phyloP scores from a whole-genome alignment of 495 filamentous ascomycete species.

The Chaetomidium leptoderma region DNA sequence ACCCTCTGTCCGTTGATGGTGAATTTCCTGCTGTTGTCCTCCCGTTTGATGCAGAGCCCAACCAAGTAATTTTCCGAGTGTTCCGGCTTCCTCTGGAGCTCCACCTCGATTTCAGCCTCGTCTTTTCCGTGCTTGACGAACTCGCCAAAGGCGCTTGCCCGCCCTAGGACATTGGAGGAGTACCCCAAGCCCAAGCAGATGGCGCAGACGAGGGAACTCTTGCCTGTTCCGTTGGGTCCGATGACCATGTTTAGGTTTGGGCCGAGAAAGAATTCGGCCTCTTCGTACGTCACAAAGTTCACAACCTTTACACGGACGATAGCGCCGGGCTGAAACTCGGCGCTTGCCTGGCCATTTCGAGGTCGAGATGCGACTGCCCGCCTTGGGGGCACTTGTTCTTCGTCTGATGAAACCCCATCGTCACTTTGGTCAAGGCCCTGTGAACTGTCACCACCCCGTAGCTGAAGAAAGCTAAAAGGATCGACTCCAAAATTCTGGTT shows the following conservation, averaged over 20 bases:
- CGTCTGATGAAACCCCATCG: neutral
- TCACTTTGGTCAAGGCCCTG: conserved; percentile 3
- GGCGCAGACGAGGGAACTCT: conserved; percentile 95
- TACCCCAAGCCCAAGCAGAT: conserved; percentile 92
- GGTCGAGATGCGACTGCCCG: conserved; percentile 11
- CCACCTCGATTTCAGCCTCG: conserved; percentile 82
- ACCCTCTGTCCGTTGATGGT: conserved; percentile 60
- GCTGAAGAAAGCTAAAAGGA: conserved; percentile 9
- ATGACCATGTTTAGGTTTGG: conserved; percentile 98
- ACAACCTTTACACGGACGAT: conserved; percentile 81
- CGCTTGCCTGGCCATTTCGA: conserved; percentile 8
- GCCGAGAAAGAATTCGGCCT: conserved; percentile 82
- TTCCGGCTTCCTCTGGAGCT: conserved; percentile 59
- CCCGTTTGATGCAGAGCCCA: conserved; percentile 67
- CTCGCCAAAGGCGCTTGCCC: conserved; percentile 77
- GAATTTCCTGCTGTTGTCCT: conserved; percentile 74
- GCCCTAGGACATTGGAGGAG: conserved; percentile 75
- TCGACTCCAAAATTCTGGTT: neutral
- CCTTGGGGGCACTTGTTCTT: conserved; percentile 15
- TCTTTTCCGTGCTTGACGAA: conserved; percentile 87
- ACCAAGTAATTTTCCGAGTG: conserved; percentile 64
- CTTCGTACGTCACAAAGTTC: conserved; percentile 95
- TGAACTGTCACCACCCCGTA: conserved; percentile 21
- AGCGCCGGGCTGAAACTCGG: conserved; percentile 67
- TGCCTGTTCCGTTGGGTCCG: conserved; percentile 95